These are phyloP conservation scores for Aspergillus sp. DNA, from an alignment of 2,329 filamentous ascomycete genomes.

Conservation along the genomic window DNA sequence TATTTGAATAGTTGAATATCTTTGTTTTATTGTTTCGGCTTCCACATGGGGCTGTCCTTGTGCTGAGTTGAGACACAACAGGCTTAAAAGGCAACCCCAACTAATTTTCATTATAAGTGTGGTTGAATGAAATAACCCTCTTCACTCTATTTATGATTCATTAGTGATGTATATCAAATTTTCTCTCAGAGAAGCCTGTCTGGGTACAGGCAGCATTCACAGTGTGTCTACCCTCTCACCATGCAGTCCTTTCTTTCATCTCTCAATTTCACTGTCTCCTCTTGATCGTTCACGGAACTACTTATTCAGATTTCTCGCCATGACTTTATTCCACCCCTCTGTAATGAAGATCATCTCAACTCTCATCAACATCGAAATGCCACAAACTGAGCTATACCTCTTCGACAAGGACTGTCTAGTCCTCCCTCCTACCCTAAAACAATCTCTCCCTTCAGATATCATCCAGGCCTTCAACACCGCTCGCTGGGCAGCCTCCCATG, in stretches of 20 bases:
- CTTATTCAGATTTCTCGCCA: no score
- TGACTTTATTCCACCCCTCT: no score
- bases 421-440: constrained; percentile 10
- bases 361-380: background rate
- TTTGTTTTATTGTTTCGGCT: background rate
- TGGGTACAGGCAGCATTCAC: background rate
- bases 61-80: background rate
- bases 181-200: background rate
- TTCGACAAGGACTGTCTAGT: constrained; percentile 10
- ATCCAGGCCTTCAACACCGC: constrained; percentile 8
- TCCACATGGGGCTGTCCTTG: background rate
- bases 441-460: constrained; percentile 3
- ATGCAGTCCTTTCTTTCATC: background rate
- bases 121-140: no score
- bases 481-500: constrained; percentile 9
- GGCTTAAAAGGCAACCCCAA: no score
- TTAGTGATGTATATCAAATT: no score
- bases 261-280: background rate
- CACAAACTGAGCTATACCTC: constrained; percentile 5
- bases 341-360: background rate
- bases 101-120: no score
- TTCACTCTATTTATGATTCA: no score
- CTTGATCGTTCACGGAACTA: background rate
- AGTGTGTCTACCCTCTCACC: background rate
- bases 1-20: background rate